Percentiles rank a stretch among this genome's conserved stretches.
Conservation (phyloP, 2,329 filamentous ascomycete genomes). For the Daldinia sp. region DNA sequence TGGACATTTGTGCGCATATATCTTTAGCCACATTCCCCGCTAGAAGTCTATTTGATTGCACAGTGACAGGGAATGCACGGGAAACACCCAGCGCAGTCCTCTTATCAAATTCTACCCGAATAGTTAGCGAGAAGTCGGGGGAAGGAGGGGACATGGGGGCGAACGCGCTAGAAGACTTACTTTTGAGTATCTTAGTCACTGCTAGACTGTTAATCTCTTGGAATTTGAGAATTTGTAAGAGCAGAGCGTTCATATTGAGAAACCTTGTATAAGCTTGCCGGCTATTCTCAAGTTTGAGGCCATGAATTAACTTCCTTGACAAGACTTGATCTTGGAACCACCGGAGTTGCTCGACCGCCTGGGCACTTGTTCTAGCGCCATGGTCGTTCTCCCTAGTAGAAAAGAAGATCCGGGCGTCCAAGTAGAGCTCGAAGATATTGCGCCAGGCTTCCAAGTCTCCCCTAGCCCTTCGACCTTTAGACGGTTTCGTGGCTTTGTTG, state of each 20-base stretch:
- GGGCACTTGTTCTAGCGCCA: constrained; percentile 73
- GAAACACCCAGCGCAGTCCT: constrained; percentile 79
- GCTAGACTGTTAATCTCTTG: constrained; percentile 86
- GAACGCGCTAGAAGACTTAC: constrained; percentile 57
- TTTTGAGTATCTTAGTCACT: constrained; percentile 87
- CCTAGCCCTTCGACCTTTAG: constrained; percentile 68
- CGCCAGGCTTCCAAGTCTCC: constrained; percentile 81
- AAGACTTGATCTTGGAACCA: constrained; percentile 79
- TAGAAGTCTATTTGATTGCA: constrained; percentile 71
- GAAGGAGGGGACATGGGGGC: background rate
- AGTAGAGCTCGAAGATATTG: constrained; percentile 83
- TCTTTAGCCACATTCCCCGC: constrained; percentile 78
- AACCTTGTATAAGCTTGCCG: constrained; percentile 75
- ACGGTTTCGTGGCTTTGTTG: constrained; percentile 72
- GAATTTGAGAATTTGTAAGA: constrained; percentile 86
- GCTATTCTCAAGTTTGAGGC: constrained; percentile 76
- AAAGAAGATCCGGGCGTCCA: constrained; percentile 85
- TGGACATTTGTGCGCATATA: constrained; percentile 79
- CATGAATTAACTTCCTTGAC: constrained; percentile 67
- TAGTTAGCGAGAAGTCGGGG: constrained; percentile 16
- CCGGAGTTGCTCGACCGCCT: constrained; percentile 75
- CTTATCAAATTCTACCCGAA: constrained; percentile 81
- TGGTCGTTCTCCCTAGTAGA: constrained; percentile 79
- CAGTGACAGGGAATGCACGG: constrained; percentile 69
- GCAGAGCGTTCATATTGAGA: constrained; percentile 76